Evolutionary conservation across 2,329 filamentous ascomycete genomes (phyloP).

Genomic region (Stagonosporopsis rhizophila): DNA sequence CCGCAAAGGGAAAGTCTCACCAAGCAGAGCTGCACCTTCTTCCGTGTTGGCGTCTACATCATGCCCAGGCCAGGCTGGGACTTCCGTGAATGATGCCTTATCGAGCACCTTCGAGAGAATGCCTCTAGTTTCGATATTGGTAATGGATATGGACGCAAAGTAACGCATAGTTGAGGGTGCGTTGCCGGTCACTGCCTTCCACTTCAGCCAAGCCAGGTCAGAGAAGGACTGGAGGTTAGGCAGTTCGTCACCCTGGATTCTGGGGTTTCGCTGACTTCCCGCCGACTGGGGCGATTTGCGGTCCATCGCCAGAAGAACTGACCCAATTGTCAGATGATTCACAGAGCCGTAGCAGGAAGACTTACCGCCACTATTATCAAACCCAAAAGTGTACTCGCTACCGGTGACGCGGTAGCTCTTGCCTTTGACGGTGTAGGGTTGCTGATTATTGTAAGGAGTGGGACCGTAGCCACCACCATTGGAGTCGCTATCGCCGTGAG

Average conservation of each 20-base stretch:
- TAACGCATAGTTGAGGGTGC: slow-evolving; percentile 9
- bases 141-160: slow-evolving; percentile 7
- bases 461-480: slow-evolving; percentile 4
- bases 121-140: slow-evolving; percentile 4
- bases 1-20: not conserved
- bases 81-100: not conserved
- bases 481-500: slow-evolving; percentile 6
- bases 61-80: slow-evolving; percentile 10
- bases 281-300: slow-evolving; percentile 16
- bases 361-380: slow-evolving; percentile 9
- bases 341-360: not conserved
- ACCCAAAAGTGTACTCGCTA: slow-evolving; percentile 13
- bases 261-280: slow-evolving; percentile 9
- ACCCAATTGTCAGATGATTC: not conserved
- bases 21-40: slow-evolving; percentile 6
- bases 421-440: not conserved
- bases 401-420: slow-evolving; percentile 8
- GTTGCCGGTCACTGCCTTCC: slow-evolving; percentile 1
- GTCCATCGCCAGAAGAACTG: slow-evolving; percentile 12
- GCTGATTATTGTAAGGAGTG: slow-evolving; percentile 4
- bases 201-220: slow-evolving; percentile 13
- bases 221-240: slow-evolving; percentile 12
- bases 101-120: slow-evolving; percentile 3
- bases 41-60: slow-evolving; percentile 3
- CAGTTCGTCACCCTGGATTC: slow-evolving; percentile 5